These are phyloP conservation scores for Neurospora sp. DNA, from an alignment of 495 filamentous ascomycete genomes.

Conservation along the genomic window DNA sequence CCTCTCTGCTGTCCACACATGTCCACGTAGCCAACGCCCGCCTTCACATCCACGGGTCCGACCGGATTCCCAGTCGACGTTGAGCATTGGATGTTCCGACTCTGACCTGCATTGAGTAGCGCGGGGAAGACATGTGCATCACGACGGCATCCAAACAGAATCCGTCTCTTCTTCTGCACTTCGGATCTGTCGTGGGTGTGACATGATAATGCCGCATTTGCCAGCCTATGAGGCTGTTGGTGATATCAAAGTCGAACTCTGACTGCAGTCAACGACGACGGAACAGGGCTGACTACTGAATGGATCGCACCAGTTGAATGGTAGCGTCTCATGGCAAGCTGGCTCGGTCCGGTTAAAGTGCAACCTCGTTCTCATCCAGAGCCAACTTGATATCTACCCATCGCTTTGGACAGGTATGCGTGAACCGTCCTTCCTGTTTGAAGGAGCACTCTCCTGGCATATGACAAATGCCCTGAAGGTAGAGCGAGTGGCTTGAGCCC, in stretches of 20 bases:
- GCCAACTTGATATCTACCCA: background rate
- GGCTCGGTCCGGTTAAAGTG: background rate
- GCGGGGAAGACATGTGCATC: background rate
- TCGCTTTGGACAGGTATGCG: background rate
- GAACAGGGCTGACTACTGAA: background rate
- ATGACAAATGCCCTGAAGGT: background rate
- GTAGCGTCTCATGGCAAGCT: background rate
- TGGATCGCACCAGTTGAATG: background rate
- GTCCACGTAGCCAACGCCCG: slow-evolving; percentile 10
- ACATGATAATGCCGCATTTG: background rate
- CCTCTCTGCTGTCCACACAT: background rate
- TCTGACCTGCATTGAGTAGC: background rate
- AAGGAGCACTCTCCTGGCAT: background rate
- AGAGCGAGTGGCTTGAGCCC: background rate
- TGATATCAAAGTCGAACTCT: background rate
- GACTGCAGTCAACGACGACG: background rate
- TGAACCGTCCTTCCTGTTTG: no score
- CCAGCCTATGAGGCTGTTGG: background rate
- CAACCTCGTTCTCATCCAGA: background rate
- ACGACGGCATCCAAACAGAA: background rate
- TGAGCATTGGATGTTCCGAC: background rate
- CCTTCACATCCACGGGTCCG: background rate
- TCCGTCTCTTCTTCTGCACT: background rate
- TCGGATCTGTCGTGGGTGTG: background rate
- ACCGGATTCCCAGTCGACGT: background rate